Evolutionary conservation across 805 yeast genomes (phyloP).

Genomic region (Zygoascus bituminiphila): DNA sequence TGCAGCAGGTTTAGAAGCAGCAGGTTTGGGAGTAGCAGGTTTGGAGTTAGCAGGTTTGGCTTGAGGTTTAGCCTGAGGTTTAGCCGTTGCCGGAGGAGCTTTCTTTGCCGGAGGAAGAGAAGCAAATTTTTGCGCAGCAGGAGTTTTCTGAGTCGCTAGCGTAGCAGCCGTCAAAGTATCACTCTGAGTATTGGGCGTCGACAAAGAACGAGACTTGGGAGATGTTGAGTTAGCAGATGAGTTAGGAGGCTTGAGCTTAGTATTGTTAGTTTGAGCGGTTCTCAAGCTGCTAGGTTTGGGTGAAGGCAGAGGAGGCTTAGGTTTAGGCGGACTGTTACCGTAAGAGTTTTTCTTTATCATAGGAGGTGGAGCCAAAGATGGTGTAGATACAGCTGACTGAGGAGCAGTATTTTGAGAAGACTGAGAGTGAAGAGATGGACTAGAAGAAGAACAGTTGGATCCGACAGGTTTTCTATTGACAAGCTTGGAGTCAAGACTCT

Average conservation of each 20-base stretch:
- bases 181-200: background rate
- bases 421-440: background rate
- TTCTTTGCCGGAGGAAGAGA: background rate
- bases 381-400: background rate
- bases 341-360: background rate
- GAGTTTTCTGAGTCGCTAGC: background rate
- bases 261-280: background rate
- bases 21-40: constrained; percentile 1
- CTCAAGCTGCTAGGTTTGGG: background rate
- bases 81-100: background rate
- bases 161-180: constrained; percentile 1
- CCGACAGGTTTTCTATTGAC: constrained; percentile 2
- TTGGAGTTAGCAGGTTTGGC: background rate
- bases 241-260: background rate
- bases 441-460: background rate
- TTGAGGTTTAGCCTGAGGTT: background rate
- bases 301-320: constrained; percentile 8
- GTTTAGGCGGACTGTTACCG: constrained; percentile 4
- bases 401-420: background rate
- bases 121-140: background rate
- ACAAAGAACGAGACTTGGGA: background rate
- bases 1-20: constrained; percentile 4
- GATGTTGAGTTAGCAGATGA: background rate
- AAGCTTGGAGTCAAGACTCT: background rate
- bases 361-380: background rate